Percentiles rank a stretch among this genome's conserved stretches.
phyloP scores from a whole-genome alignment of 2,329 filamentous ascomycete genomes.

The Xylariomycetidae sp. region DNA sequence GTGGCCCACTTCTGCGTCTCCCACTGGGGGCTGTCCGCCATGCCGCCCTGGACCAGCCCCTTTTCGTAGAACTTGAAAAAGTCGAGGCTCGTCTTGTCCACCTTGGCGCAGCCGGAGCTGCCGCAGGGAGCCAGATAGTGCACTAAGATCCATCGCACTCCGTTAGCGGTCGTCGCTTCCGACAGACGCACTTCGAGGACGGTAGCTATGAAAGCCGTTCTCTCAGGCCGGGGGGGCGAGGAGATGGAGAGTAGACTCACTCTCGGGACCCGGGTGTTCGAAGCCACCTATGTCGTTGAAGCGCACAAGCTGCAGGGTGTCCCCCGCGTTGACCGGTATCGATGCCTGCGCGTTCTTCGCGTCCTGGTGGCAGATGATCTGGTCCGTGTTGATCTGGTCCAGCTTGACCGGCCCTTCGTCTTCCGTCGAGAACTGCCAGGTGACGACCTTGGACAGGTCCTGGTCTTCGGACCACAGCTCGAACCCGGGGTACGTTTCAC shows the following conservation, averaged over 20 bases:
- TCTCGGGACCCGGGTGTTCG: conserved; percentile 18
- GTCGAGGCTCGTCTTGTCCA: conserved; percentile 25
- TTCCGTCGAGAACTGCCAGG: conserved; percentile 18
- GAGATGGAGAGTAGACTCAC: too few relatives aligned
- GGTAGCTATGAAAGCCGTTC: too few relatives aligned
- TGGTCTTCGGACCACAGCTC: conserved; percentile 29
- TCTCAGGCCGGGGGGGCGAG: too few relatives aligned
- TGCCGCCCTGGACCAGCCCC: conserved; percentile 22
- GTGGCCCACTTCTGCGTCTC: conserved; percentile 40
- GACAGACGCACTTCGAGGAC: too few relatives aligned
- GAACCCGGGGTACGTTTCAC: conserved; percentile 13
- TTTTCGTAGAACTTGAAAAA: conserved; percentile 28
- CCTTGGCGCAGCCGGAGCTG: conserved; percentile 24
- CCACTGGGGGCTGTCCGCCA: conserved; percentile 32
- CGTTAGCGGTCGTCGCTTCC: too few relatives aligned
- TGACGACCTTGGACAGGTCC: conserved; percentile 19
- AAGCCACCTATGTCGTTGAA: conserved; percentile 16
- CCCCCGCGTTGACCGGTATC: conserved; percentile 18
- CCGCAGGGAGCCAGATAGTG: conserved; percentile 31
- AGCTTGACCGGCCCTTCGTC: conserved; percentile 15
- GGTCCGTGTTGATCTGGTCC: conserved; percentile 7
- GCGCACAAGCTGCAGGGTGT: conserved; percentile 22
- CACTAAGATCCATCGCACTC: conserved; percentile 16
- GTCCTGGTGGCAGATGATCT: conserved; percentile 15
- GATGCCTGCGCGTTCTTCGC: conserved; percentile 13